These are phyloP conservation scores for Periconia digitata DNA, from an alignment of 2,329 filamentous ascomycete genomes.

Conservation along the genomic window DNA sequence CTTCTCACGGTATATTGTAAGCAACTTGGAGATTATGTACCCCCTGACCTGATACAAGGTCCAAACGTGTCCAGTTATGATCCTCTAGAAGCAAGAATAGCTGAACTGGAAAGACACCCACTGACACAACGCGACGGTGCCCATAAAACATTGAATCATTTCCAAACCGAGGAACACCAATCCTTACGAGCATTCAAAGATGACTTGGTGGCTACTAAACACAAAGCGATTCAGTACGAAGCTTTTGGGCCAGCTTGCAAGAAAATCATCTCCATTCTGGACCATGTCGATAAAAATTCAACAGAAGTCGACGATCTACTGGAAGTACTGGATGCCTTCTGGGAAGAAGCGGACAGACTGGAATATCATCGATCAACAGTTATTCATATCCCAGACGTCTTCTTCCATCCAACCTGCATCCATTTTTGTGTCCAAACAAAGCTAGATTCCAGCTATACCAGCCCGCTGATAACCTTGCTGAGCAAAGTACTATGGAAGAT, in stretches of 20 bases:
- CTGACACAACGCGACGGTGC: background rate
- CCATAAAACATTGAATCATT: background rate
- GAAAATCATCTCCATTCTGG: constrained; percentile 22
- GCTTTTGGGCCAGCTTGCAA: constrained; percentile 30
- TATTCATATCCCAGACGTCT: constrained; percentile 38
- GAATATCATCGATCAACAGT: constrained; percentile 48
- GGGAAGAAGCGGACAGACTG: constrained; percentile 51
- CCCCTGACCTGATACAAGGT: background rate
- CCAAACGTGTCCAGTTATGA: constrained; percentile 21
- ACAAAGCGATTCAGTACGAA: constrained; percentile 34
- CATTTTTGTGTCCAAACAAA: constrained; percentile 7
- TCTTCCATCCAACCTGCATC: constrained; percentile 40
- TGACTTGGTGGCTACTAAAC: constrained; percentile 25
- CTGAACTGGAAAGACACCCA: constrained; percentile 6
- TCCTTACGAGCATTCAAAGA: constrained; percentile 27
- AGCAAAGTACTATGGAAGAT: constrained; percentile 26
- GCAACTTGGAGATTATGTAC: constrained; percentile 23
- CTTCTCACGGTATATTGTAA: constrained; percentile 34
- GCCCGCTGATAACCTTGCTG: constrained; percentile 20
- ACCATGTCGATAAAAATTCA: constrained; percentile 8
- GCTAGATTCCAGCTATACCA: background rate
- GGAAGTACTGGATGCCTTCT: constrained; percentile 40
- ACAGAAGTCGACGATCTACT: constrained; percentile 20
- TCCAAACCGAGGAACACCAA: background rate
- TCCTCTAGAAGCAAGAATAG: constrained; percentile 12